Evolutionary conservation across 2,329 filamentous ascomycete genomes (phyloP).

Genomic region (Trichocomaceae sp.): DNA sequence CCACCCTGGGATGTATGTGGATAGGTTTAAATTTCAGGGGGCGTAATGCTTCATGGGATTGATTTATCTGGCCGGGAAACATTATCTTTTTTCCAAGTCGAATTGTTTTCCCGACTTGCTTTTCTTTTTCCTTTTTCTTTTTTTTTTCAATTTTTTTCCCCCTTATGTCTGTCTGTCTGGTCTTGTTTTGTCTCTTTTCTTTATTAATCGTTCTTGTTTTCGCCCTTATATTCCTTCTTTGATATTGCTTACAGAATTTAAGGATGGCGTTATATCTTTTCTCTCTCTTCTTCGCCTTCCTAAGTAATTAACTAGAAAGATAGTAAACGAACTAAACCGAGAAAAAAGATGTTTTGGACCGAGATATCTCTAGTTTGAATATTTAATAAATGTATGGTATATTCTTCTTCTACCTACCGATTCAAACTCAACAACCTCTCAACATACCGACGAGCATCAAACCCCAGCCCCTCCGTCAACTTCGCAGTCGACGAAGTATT

Average conservation of each 20-base stretch:
- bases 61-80: constrained; percentile 21
- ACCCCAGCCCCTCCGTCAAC: constrained; percentile 39
- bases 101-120: constrained; percentile 11
- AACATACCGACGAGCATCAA: constrained; percentile 43
- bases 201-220: constrained; percentile 15
- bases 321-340: neutral
- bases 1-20: constrained; percentile 25
- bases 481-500: constrained; percentile 26
- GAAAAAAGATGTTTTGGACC: neutral
- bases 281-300: constrained; percentile 20
- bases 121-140: neutral
- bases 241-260: constrained; percentile 32
- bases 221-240: constrained; percentile 14
- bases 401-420: constrained; percentile 20
- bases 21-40: constrained; percentile 31
- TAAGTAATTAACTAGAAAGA: constrained; percentile 9
- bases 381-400: too few relatives aligned
- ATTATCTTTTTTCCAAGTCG: neutral
- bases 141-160: constrained; percentile 2
- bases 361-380: too few relatives aligned
- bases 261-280: constrained; percentile 42
- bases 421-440: constrained; percentile 41
- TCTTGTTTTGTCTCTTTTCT: constrained; percentile 18
- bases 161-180: constrained; percentile 9
- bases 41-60: constrained; percentile 26